A percentile compares a stretch with the other conserved stretches of the same genome.
Conservation (phyloP, 2,329 filamentous ascomycete species). For the Penicillium verrucosum region DNA sequence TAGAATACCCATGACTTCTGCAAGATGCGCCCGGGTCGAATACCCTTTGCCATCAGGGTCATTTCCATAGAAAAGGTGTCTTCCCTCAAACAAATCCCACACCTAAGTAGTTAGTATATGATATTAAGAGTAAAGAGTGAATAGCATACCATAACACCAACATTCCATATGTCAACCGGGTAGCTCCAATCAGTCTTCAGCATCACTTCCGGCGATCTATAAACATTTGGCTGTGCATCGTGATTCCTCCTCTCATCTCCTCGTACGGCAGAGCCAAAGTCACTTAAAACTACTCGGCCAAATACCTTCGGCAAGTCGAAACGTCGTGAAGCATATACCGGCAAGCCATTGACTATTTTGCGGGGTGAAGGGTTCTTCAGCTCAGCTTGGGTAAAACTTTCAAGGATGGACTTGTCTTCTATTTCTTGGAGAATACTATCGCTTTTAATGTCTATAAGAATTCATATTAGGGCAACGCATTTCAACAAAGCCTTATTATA, state of each 20-base stretch:
- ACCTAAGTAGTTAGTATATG: too few species aligned
- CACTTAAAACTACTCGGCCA: constrained; percentile 12
- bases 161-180: too few species aligned
- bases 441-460: constrained; percentile 4
- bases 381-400: neutral
- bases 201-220: too few species aligned
- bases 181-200: too few species aligned
- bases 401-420: neutral
- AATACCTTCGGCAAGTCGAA: constrained; percentile 33
- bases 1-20: too few species aligned
- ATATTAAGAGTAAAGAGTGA: too few species aligned
- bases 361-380: neutral
- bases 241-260: neutral
- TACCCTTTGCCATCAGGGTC: too few species aligned
- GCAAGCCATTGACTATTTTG: constrained; percentile 31
- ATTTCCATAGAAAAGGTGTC: too few species aligned
- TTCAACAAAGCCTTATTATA: neutral
- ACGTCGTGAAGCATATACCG: constrained; percentile 37
- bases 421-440: constrained; percentile 1
- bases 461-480: neutral
- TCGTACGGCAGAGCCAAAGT: neutral
- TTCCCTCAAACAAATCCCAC: too few species aligned
- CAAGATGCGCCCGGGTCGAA: too few species aligned
- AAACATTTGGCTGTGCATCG: neutral
- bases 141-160: too few species aligned